Evolutionary conservation across 2,329 filamentous ascomycete genomes (phyloP).

Genomic region (Chrysoporthe puriensis): DNA sequence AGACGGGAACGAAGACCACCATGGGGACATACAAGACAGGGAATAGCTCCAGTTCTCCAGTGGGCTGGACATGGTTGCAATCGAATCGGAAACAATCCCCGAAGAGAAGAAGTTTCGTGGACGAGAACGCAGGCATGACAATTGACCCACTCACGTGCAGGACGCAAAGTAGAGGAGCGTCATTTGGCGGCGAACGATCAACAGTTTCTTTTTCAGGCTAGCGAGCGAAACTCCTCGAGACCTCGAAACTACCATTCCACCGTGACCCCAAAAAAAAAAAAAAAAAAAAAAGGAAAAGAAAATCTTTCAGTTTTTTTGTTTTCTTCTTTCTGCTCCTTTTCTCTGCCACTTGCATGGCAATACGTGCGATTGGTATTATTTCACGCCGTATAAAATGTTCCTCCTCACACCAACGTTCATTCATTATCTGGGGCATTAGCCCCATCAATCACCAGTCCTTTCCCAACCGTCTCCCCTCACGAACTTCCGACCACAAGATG

Average conservation of each 20-base stretch:
- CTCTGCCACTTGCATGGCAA: constrained; percentile 21
- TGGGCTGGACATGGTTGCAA: not conserved
- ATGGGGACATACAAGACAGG: not conserved
- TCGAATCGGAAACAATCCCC: not conserved
- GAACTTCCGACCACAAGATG: constrained; percentile 1
- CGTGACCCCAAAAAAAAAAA: constrained; percentile 18
- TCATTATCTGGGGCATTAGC: not conserved
- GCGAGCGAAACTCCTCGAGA: constrained; percentile 26
- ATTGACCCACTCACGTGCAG: constrained; percentile 22
- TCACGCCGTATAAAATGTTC: constrained; percentile 8
- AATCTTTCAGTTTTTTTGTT: constrained; percentile 15
- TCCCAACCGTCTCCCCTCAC: not conserved
- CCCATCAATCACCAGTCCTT: not conserved
- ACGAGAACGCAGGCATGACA: not conserved
- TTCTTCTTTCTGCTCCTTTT: not conserved
- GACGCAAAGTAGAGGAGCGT: constrained; percentile 10
- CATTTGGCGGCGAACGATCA: constrained; percentile 32
- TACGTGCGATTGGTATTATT: constrained; percentile 13
- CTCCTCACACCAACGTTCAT: constrained; percentile 6
- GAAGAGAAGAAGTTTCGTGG: not conserved
- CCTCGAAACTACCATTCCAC: constrained; percentile 26
- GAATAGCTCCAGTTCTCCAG: too few relatives aligned
- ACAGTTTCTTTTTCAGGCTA: constrained; percentile 29
- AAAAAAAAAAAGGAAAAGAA: constrained; percentile 25
- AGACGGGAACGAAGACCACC: not conserved